Evolutionary conservation across 768 basidiomycete genomes (phyloP), one percentile per base, ranked within the genome.

Genomic region (Chalciporus piperatus): DNA sequence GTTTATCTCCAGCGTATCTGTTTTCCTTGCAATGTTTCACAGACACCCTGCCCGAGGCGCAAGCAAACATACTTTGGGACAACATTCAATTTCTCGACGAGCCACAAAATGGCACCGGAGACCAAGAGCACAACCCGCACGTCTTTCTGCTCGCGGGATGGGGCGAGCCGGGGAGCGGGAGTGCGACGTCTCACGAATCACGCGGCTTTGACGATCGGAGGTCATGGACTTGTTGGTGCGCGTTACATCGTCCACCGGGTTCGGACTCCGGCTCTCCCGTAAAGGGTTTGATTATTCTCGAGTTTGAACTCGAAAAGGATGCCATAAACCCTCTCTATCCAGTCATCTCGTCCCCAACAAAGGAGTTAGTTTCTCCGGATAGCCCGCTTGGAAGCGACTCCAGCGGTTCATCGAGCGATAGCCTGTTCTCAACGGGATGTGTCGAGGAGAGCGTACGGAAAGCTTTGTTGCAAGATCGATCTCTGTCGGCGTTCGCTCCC

Each of bases 261-360:
- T 45, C 44, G 6, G 23, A 33, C 9, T 19, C 30, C 5, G 12
- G 30, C 19, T 67, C 70, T 17, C 56, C 55, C 8, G 22, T n/a
- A 50, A 45, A 19, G 50, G 71, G 67, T 49, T 62, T 85, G 43
- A 79, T 90, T 56, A 74, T 90, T 22, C 76, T 92, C 66, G 90
- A 93, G 63, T 87, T 92, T 55, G 91, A 93, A 64, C 75, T 90
- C 20, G 89, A 90, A 62, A 68, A 72, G 27, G 90, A 92, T 63
- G 56, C 59, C 1, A 68, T 84, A 60, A 92, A 91, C 56, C 89
- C 90, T 0, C 68, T 90, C 4, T 86, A 85, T 62, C 82, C 82
- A 33, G 25, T 48, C 44, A 7, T 30, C 41, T 14, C 61, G 22
- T 25, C 23, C 8, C 45, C 44, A 6, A 6, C n/a, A 10, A 39